Evolutionary conservation across 306 rosid species (phyloP).

Genomic region (Quercus bicolor): DNA sequence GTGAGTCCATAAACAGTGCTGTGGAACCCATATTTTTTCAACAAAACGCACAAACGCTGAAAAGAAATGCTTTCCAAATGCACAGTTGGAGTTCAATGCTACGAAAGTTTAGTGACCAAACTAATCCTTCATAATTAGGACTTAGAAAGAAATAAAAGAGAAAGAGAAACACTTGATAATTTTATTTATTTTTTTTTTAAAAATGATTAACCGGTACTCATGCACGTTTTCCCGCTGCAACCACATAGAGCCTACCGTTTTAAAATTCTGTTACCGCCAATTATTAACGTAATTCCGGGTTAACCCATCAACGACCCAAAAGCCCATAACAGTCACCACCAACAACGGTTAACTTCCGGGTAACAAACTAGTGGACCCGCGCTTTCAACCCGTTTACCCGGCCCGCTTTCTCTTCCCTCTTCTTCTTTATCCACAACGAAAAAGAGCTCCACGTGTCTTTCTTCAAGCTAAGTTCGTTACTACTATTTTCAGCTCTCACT

Average conservation of each 20-base stretch:
- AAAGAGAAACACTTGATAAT: too few species aligned
- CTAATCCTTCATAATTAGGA: too few species aligned
- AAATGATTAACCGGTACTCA: neutral
- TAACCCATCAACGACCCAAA: slow-evolving; percentile 5
- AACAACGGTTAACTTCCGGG: neutral
- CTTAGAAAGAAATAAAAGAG: too few species aligned
- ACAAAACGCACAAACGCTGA: accelerated
- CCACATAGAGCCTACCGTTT: neutral
- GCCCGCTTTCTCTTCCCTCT: neutral
- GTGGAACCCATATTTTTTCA: accelerated
- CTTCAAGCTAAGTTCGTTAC: slow-evolving; percentile 16
- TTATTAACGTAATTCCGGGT: neutral
- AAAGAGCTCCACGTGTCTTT: slow-evolving; percentile 59
- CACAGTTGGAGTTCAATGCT: too few species aligned
- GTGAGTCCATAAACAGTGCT: accelerated
- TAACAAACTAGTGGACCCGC: neutral
- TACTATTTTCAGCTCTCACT: neutral
- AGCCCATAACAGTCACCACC: neutral
- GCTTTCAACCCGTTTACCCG: slow-evolving; percentile 17
- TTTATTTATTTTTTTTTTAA: too few species aligned
- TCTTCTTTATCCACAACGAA: slow-evolving; percentile 40
- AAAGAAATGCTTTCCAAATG: too few species aligned
- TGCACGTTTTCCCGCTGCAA: slow-evolving; percentile 28
- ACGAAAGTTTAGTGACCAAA: too few species aligned
- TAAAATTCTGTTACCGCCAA: slow-evolving; percentile 39